These are phyloP conservation scores for Penicillium sp. DNA, from an alignment of 2,329 filamentous ascomycete genomes.

Conservation along the genomic window DNA sequence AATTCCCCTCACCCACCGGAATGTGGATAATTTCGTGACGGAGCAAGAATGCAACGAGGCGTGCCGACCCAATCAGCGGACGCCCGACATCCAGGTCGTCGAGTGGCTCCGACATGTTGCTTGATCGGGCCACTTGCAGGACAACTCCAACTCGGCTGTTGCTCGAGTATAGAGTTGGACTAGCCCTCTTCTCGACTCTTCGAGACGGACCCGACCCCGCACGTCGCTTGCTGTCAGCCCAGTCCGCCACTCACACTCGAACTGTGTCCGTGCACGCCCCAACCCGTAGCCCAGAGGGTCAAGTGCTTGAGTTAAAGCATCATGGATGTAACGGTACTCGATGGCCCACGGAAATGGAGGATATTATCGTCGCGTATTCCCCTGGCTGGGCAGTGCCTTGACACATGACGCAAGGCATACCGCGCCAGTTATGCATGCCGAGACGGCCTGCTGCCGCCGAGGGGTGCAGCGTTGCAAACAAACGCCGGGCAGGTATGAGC, in stretches of 20 bases:
- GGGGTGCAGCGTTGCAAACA: not conserved
- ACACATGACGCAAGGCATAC: slow-evolving; percentile 19
- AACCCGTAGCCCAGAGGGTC: not conserved
- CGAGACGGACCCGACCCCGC: slow-evolving; percentile 11
- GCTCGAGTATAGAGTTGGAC: slow-evolving; percentile 12
- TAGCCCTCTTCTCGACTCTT: slow-evolving; percentile 27
- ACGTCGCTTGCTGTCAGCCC: slow-evolving; percentile 7
- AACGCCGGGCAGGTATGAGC: not conserved
- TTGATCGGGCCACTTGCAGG: slow-evolving; percentile 57
- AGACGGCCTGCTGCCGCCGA: not conserved
- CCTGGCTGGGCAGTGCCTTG: slow-evolving; percentile 19
- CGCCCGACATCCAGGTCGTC: slow-evolving; percentile 69
- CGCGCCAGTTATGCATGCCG: slow-evolving; percentile 10
- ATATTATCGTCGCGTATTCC: not conserved
- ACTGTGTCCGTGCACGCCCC: not conserved
- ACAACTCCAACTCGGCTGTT: not conserved
- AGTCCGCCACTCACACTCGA: slow-evolving; percentile 9
- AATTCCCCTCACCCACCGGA: slow-evolving; percentile 38
- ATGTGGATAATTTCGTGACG: slow-evolving; percentile 38
- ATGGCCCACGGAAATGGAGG: not conserved
- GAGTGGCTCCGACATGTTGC: slow-evolving; percentile 71
- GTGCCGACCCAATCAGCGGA: slow-evolving; percentile 57
- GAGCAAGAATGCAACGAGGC: slow-evolving; percentile 51
- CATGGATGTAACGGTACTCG: not conserved
- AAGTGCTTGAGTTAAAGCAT: not conserved